phyloP scores from a whole-genome alignment of 176 grass and related monocot genomes.

The Themeda triandra region DNA sequence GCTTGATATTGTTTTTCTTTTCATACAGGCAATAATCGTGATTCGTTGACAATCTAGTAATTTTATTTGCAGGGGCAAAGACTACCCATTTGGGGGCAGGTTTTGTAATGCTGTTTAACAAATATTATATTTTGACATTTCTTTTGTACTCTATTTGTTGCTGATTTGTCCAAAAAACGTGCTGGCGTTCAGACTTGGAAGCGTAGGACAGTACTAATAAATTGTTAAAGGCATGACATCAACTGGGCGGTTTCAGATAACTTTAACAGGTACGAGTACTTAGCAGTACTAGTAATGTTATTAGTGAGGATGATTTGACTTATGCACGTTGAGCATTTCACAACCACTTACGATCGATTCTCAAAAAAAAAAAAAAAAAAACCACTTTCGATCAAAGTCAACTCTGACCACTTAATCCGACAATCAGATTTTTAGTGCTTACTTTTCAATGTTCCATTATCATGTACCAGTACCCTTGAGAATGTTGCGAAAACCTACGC shows the following conservation, averaged over 20 bases:
- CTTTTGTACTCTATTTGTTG: background rate
- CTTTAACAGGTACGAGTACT: background rate
- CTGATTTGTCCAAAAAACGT: constrained; percentile 26
- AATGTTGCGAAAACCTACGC: background rate
- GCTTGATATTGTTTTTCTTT: background rate
- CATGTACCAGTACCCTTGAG: background rate
- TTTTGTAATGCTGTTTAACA: background rate
- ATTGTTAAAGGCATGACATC: background rate
- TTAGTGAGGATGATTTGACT: constrained; percentile 11
- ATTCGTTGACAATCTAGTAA: constrained; percentile 17
- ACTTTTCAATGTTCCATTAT: background rate
- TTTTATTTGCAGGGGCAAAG: background rate
- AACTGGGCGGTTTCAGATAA: background rate
- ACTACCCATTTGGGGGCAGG: background rate
- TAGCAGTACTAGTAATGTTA: background rate
- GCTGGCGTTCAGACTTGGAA: background rate
- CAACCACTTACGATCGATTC: background rate
- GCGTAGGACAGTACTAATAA: background rate
- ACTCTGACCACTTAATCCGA: background rate
- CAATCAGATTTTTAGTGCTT: background rate
- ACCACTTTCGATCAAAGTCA: background rate
- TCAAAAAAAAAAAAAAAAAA: too few species aligned
- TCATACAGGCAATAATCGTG: background rate
- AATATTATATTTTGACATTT: constrained; percentile 8
- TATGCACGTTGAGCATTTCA: background rate